Base-by-base conservation (phyloP, 306 rosid genomes). In the Lathyrus tuberosus region DNA sequence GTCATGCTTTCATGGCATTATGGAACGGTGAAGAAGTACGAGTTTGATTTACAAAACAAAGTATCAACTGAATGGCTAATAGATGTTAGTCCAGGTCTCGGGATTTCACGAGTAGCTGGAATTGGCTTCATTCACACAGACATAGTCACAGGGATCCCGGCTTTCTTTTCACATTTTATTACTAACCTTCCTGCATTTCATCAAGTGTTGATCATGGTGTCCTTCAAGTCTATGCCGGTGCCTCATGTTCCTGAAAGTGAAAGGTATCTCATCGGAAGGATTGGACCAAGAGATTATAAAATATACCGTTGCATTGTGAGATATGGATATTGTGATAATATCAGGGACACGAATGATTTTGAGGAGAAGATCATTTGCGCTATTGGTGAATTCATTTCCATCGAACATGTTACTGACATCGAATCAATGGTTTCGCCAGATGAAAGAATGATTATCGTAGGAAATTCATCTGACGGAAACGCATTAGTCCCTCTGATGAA, bases 121-220 rank as follows among this genome's bases (percentile, higher is more conserved):
- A 86, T 91, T 26, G 95, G 97, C 65, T 88, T 91, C 80, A 86
- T 91, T 43, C 81, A 91, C 86, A 83, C 92, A 0, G 95, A 88
- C 72, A 69, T 91, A 43, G 86, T 88, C 2, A 69, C 87, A 7
- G 92, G 92, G 81, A 84, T 91, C 54, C 97, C 95, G n/a, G 87
- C 95, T 59, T 91, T 91, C 84, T 91, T 91, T 82, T 86, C 97
- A 24, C 95, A 88, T 62, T 91, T 91, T 54, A 86, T 91, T 8
- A 83, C 95, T 0, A 91, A 91, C 59, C 88, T 88, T 67, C 97
- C 97, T 48, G 92, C 95, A 26, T 91, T 81, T 77, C 97, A 91
- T 78, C 90, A 84, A 75, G 87, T 91, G 31, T 18, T 91, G 73
- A 91, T 90, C 71, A 73, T 88, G 56, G 95, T 88, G 63, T 86